Conservation (phyloP, 176 grass and related monocot species). For the Ensete ventricosum region DNA sequence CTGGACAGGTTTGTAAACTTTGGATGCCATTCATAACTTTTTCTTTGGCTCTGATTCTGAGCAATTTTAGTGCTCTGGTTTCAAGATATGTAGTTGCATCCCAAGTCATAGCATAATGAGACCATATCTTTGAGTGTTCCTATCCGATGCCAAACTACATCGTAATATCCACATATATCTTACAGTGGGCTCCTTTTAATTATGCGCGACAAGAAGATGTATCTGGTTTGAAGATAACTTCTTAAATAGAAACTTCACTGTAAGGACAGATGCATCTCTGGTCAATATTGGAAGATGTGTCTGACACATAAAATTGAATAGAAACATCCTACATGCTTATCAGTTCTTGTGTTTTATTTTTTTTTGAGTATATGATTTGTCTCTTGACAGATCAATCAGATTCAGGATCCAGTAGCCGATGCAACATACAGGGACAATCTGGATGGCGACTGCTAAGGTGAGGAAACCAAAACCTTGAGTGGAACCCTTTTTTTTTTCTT, state of each 20-base stretch:
- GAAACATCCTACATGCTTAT: background rate
- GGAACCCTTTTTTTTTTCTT: background rate
- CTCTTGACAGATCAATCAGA: constrained; percentile 61
- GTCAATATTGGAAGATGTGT: background rate
- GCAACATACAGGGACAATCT: constrained; percentile 84
- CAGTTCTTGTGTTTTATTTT: constrained; percentile 13
- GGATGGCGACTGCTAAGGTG: constrained; percentile 94
- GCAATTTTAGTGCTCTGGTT: background rate
- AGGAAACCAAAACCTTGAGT: constrained; percentile 4
- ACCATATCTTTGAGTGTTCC: background rate
- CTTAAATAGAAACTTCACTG: background rate
- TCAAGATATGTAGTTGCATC: background rate
- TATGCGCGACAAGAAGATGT: background rate
- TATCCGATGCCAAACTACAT: background rate
- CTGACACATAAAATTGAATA: background rate
- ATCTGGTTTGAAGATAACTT: background rate
- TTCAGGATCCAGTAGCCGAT: constrained; percentile 68
- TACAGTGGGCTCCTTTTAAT: background rate
- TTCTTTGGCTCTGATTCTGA: background rate
- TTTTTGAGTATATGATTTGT: constrained; percentile 11
- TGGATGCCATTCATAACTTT: background rate
- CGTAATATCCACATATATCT: background rate
- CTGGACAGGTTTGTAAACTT: constrained; percentile 53
- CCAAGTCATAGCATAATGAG: background rate
- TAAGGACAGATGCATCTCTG: background rate